Evolutionary conservation across 768 basidiomycete species (phyloP).

Genomic region (Collybiopsis confluens): DNA sequence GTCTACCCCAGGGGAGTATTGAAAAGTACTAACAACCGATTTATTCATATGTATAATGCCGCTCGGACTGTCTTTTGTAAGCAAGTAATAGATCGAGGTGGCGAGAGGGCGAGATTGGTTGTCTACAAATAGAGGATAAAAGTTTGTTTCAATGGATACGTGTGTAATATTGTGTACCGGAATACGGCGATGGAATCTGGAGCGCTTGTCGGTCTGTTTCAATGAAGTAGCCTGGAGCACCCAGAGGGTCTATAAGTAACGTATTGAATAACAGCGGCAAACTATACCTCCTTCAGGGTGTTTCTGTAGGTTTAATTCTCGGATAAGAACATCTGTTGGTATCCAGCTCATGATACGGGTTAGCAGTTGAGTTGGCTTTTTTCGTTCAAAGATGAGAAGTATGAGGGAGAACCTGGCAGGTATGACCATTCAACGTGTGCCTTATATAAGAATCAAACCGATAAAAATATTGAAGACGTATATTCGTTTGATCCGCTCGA

Average conservation of each 20-base stretch:
- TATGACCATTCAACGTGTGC: too few relatives aligned
- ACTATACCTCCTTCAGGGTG: too few relatives aligned
- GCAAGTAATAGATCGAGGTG: constrained; percentile 47
- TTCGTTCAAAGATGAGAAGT: too few relatives aligned
- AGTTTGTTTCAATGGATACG: background rate
- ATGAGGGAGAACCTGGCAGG: too few relatives aligned
- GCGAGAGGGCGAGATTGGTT: constrained; percentile 28
- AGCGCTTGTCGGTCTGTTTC: background rate
- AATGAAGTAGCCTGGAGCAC: constrained; percentile 3
- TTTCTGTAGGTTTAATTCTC: too few relatives aligned
- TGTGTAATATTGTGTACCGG: background rate
- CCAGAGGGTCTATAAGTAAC: too few relatives aligned
- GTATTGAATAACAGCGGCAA: too few relatives aligned
- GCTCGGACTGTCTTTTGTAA: constrained; percentile 33
- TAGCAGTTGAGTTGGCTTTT: too few relatives aligned
- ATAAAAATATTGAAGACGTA: too few relatives aligned
- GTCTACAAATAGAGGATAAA: constrained; percentile 12
- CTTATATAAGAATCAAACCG: too few relatives aligned
- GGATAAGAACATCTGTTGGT: background rate
- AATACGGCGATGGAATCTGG: constrained; percentile 1
- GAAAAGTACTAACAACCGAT: constrained; percentile 33
- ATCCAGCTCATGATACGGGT: background rate
- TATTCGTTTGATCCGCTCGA: too few relatives aligned
- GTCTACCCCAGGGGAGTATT: background rate
- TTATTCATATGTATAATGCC: constrained; percentile 47